Evolutionary conservation across 441 rosid species (phyloP).

Genomic region (Rhodomyrtus psidioides): DNA sequence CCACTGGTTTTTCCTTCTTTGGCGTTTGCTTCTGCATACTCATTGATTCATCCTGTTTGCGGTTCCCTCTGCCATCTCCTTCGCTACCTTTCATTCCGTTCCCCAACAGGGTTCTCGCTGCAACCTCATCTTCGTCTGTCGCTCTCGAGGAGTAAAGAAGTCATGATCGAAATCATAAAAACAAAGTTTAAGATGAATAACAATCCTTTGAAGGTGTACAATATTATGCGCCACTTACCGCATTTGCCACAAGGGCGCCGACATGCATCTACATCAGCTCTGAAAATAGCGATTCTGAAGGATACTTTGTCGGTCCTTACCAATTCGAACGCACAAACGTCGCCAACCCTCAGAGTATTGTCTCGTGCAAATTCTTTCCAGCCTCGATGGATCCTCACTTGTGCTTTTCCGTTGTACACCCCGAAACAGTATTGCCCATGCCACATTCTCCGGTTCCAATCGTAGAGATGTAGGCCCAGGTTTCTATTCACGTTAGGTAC

Average conservation of each 20-base stretch:
- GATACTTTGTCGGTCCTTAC: not conserved
- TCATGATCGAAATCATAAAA: not conserved
- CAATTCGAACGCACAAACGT: conserved; percentile 10
- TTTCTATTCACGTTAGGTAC: not conserved
- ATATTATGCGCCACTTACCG: not conserved
- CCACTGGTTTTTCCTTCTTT: not conserved
- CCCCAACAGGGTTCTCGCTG: not conserved
- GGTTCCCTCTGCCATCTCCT: not conserved
- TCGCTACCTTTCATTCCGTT: not conserved
- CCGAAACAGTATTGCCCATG: not conserved
- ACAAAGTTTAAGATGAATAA: not conserved
- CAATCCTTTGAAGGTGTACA: too few species aligned
- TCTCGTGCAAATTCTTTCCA: not conserved
- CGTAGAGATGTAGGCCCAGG: not conserved
- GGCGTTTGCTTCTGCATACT: not conserved
- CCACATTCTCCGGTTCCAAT: not conserved
- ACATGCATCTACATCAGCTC: not conserved
- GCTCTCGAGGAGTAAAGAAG: not conserved
- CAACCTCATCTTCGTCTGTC: not conserved
- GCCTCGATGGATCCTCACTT: not conserved
- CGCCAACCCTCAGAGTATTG: not conserved
- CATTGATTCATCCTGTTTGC: not conserved
- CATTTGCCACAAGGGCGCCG: not conserved
- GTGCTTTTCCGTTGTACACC: not conserved
- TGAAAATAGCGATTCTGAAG: not conserved